Percentiles rank a stretch among this genome's conserved stretches.
phyloP scores from a whole-genome alignment of 164 flowering plant species.

The Vitis rupestris region DNA sequence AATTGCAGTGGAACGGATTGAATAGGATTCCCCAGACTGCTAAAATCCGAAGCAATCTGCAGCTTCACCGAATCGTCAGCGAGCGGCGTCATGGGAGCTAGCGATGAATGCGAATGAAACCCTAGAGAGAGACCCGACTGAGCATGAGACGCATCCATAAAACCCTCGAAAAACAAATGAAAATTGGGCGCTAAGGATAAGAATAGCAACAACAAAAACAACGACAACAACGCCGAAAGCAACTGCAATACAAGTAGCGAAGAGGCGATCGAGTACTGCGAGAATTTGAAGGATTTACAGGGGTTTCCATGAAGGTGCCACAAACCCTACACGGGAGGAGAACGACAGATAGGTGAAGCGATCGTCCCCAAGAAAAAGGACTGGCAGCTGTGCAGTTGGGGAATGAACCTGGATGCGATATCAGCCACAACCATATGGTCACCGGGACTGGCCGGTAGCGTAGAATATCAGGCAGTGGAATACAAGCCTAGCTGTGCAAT shows the following conservation, averaged over 20 bases:
- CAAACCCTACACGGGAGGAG: conserved; percentile 2
- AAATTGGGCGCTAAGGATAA: conserved; percentile 10
- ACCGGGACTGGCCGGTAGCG: conserved; percentile 11
- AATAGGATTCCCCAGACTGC: conserved; percentile 20
- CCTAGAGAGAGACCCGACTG: conserved; percentile 49
- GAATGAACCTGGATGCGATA: conserved; percentile 21
- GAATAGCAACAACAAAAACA: conserved; percentile 47
- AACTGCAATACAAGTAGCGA: conserved; percentile 32
- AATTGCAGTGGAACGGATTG: conserved; percentile 43
- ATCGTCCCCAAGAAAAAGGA: background rate
- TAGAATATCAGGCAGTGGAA: conserved; percentile 2
- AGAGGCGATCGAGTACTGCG: background rate
- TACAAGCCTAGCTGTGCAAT: background rate
- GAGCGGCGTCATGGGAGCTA: conserved; percentile 16
- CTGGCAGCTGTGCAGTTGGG: background rate
- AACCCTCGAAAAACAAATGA: background rate
- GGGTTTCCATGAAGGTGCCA: conserved; percentile 26
- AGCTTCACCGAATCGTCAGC: conserved; percentile 41
- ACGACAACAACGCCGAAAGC: conserved; percentile 31
- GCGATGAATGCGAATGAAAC: conserved; percentile 29
- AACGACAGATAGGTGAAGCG: background rate
- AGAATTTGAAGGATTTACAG: conserved; percentile 11
- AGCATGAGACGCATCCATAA: conserved; percentile 49
- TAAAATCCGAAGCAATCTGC: conserved; percentile 35
- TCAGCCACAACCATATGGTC: background rate